Conservation (phyloP, 345 rosid genomes). For the Citrus sp. region DNA sequence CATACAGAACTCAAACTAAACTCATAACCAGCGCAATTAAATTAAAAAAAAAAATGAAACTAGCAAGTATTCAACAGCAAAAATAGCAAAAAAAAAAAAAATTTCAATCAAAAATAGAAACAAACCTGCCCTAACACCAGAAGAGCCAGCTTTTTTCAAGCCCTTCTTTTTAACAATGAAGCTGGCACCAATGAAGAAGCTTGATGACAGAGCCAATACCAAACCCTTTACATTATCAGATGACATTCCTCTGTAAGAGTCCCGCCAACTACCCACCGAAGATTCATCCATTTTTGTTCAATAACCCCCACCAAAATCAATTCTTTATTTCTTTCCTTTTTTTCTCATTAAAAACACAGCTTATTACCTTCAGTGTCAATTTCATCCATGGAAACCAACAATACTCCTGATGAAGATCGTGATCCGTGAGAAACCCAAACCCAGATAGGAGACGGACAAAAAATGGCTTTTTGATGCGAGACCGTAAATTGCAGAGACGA, state of each 20-base stretch:
- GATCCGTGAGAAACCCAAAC: background rate
- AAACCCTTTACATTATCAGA: slow-evolving; percentile 80
- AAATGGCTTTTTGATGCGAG: background rate
- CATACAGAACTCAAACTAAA: background rate
- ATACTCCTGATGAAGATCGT: background rate
- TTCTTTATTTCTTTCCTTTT: background rate
- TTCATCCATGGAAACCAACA: slow-evolving; percentile 6
- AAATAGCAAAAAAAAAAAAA: background rate
- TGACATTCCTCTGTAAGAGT: slow-evolving; percentile 65
- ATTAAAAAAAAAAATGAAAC: background rate
- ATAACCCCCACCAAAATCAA: no score
- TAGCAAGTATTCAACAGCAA: background rate
- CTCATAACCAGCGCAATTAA: background rate
- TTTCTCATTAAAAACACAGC: background rate
- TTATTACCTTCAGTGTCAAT: slow-evolving; percentile 20
- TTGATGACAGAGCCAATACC: slow-evolving; percentile 76
- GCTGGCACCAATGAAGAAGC: slow-evolving; percentile 82
- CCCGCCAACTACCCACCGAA: slow-evolving; percentile 35
- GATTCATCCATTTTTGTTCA: slow-evolving; percentile 12
- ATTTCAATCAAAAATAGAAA: background rate
- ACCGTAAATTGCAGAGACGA: background rate
- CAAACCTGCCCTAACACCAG: slow-evolving; percentile 79
- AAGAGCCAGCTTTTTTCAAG: slow-evolving; percentile 62
- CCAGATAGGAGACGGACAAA: background rate
- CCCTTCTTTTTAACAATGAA: slow-evolving; percentile 93